Percentiles rank a stretch among this genome's conserved stretches.
Evolutionary conservation across 345 rosid species (phyloP).

Genomic region (Arabis hirsuta): DNA sequence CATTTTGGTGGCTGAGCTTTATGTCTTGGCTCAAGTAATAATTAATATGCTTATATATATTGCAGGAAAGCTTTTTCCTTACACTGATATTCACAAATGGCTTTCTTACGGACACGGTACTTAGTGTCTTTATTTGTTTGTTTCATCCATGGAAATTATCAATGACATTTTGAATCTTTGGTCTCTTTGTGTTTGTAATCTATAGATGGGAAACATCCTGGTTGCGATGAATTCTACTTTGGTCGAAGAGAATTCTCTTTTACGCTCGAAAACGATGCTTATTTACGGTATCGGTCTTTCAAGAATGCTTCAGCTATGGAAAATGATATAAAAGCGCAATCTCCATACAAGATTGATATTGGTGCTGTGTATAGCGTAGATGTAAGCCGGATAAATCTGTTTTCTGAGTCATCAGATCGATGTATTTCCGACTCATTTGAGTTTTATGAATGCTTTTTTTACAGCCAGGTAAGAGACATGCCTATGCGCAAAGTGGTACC

Average conservation of each 20-base stretch:
- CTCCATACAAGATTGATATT: constrained; percentile 85
- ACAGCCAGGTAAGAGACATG: constrained; percentile 85
- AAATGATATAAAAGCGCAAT: constrained; percentile 60
- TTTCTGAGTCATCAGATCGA: not conserved
- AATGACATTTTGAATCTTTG: too few relatives aligned
- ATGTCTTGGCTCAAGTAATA: not conserved
- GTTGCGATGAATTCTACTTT: constrained; percentile 71
- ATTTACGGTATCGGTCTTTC: constrained; percentile 77
- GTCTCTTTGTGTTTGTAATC: not conserved
- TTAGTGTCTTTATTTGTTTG: not conserved
- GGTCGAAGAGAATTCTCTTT: constrained; percentile 87
- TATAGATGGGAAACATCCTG: constrained; percentile 94
- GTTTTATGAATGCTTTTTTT: constrained; percentile 4
- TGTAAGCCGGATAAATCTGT: constrained; percentile 46
- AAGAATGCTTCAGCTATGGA: constrained; percentile 63
- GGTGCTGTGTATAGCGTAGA: constrained; percentile 87
- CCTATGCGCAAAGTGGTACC: constrained; percentile 71
- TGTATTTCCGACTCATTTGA: not conserved
- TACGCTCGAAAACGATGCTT: constrained; percentile 77
- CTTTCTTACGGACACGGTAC: constrained; percentile 91
- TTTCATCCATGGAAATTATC: too few relatives aligned
- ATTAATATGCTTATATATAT: constrained; percentile 11
- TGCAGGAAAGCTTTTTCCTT: constrained; percentile 88
- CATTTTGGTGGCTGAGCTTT: not conserved
- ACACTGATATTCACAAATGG: constrained; percentile 81